These are phyloP conservation scores for Fragilaria radians DNA, from an alignment of 108 stramenopile species.

Conservation along the genomic window DNA sequence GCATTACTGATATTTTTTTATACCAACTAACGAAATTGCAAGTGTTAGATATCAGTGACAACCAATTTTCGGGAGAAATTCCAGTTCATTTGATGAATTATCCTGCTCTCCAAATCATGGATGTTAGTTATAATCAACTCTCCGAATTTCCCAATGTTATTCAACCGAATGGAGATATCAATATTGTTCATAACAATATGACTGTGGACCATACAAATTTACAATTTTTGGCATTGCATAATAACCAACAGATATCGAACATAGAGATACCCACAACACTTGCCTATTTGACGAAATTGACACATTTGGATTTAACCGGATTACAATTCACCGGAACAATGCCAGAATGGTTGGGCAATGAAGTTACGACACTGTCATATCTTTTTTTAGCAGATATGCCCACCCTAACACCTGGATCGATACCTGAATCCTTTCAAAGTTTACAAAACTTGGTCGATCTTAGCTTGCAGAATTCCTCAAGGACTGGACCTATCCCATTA, in stretches of 20 bases:
- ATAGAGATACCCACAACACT: constrained; percentile 34
- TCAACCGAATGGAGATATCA: no score
- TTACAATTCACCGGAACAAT: constrained; percentile 23
- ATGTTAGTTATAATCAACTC: no score
- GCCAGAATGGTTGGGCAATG: constrained; percentile 15
- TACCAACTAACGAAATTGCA: no score
- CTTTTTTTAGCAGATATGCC: constrained; percentile 35
- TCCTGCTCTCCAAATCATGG: no score
- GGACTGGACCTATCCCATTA: constrained; percentile 19
- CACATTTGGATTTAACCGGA: constrained; percentile 27
- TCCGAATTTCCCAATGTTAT: no score
- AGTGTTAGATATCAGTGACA: constrained; percentile 9
- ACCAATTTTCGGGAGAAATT: constrained; percentile 10
- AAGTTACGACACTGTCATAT: constrained; percentile 16
- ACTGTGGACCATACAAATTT: constrained; percentile 4
- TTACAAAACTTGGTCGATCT: constrained; percentile 19
- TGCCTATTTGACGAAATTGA: constrained; percentile 13
- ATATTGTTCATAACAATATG: no score
- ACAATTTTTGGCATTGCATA: constrained; percentile 20
- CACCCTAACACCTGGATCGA: constrained; percentile 19
- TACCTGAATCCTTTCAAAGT: neutral
- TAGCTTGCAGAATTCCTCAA: constrained; percentile 7
- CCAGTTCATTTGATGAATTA: no score
- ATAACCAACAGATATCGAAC: constrained; percentile 25
- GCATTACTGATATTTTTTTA: no score